These are phyloP conservation scores for Neonectria coccinea DNA, from an alignment of 2,329 filamentous ascomycete genomes.

Conservation along the genomic window DNA sequence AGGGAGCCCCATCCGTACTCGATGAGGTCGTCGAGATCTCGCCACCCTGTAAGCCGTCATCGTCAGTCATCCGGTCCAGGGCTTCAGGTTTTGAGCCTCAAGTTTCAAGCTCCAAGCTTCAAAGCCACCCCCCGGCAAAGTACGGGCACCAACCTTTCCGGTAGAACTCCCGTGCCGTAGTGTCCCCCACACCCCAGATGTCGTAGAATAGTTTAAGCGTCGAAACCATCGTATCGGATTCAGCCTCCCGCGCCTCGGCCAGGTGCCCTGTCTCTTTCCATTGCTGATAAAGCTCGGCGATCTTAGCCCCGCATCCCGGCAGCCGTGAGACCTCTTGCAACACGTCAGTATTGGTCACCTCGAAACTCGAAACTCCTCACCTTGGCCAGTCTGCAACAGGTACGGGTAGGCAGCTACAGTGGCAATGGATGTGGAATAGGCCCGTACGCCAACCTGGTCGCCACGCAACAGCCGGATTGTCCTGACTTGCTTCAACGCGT, in stretches of 20 bases:
- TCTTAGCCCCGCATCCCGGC: constrained; percentile 85
- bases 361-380: constrained; percentile 48
- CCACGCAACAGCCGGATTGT: constrained; percentile 75
- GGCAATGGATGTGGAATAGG: constrained; percentile 90
- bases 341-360: not conserved
- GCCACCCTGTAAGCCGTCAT: constrained; percentile 68
- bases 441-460: constrained; percentile 83
- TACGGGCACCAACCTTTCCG: constrained; percentile 60
- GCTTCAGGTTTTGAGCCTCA: too few relatives aligned
- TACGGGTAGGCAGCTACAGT: constrained; percentile 83
- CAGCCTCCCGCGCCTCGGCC: constrained; percentile 71
- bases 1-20: constrained; percentile 83
- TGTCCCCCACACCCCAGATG: constrained; percentile 92
- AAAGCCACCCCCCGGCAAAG: not conserved
- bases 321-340: constrained; percentile 65
- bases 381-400: constrained; percentile 54
- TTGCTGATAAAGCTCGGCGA: constrained; percentile 81
- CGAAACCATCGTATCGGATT: constrained; percentile 72
- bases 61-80: not conserved
- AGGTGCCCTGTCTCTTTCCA: constrained; percentile 73
- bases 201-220: constrained; percentile 79
- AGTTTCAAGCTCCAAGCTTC: too few relatives aligned
- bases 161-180: constrained; percentile 85
- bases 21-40: constrained; percentile 86
- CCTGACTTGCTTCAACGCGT: constrained; percentile 79